Base-by-base conservation (phyloP, 2,329 filamentous ascomycete species). In the Pestalotiopsis sp. region DNA sequence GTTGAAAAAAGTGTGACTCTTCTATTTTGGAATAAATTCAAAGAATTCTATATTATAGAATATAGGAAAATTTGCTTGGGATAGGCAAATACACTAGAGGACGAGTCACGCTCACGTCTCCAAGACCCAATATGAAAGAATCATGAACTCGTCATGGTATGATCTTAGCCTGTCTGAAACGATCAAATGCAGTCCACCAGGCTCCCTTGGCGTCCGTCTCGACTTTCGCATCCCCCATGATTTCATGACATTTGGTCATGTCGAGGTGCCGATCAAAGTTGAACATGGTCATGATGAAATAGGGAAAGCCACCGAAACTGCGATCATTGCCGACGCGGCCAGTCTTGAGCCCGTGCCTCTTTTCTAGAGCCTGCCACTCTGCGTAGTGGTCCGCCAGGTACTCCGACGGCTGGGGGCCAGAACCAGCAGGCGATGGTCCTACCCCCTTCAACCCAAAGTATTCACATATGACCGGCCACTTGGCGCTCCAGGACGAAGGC, bases 381-480 rank as follows among this genome's bases (percentile, higher is more conserved):
- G 73, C 73, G 36, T 74, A 70, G 67, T 79, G 75, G n/a, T 81
- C 74, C 2, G 63, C 66, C 3, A 59, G 66, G 36, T 61, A 58
- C 66, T 64, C 63, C 5, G 65, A n/a, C 41, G 68, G 68, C 62
- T 64, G 52, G 27, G 67, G 56, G 41, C 66, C 59, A 17, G 64
- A 49, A 36, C 62, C 13, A 36, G 12, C 38, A 17, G 62, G 11
- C 14, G 41, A 23, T n/a, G 62, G 58, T 25, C 67, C 64, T 1
- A 71, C 64, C 27, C 82, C 83, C 70, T 81, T 80, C 52, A 85
- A 74, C 2, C 81, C 80, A 75, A 85, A 85, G 71, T 83, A 84
- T 6, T 81, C 77, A 72, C 81, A 83, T 59, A 84, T 80, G 5
- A 82, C 72, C 2, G 82, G 81, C 83, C 83, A 85, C 72, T 84